Percentiles rank a stretch among this genome's conserved stretches.
Evolutionary conservation across 2,329 filamentous ascomycete genomes (phyloP).

Genomic region (Sporothrix inflata): DNA sequence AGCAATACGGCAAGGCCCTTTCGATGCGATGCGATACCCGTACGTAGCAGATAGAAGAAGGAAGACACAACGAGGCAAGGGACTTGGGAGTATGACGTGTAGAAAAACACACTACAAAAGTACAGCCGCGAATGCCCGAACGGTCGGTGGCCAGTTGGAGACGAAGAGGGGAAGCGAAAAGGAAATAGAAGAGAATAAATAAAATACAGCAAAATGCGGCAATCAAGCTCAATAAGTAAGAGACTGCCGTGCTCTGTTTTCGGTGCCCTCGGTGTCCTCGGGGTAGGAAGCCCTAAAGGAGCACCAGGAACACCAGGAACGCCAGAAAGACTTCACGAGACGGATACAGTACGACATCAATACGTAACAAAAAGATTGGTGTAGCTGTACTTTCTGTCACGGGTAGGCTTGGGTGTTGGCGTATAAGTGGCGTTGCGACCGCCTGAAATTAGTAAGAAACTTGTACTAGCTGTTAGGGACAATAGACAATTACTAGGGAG

Average conservation of each 20-base stretch:
- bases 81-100: background rate
- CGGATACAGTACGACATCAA: background rate
- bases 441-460: background rate
- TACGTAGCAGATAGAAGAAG: too few relatives aligned
- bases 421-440: background rate
- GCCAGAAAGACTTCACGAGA: background rate
- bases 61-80: background rate
- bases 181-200: background rate
- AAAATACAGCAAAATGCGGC: background rate
- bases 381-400: background rate
- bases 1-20: background rate
- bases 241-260: background rate
- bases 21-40: conserved; percentile 6
- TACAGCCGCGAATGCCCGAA: conserved; percentile 3
- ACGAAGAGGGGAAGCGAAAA: background rate
- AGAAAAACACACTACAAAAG: background rate
- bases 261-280: background rate
- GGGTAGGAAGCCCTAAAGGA: background rate
- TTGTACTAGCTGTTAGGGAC: background rate
- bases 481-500: background rate
- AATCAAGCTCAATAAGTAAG: background rate
- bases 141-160: background rate
- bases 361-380: conserved; percentile 11
- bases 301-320: background rate
- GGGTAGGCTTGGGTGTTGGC: background rate